These are phyloP conservation scores for Colletotrichum tabaci DNA, from an alignment of 2,329 filamentous ascomycete species.

Conservation along the genomic window DNA sequence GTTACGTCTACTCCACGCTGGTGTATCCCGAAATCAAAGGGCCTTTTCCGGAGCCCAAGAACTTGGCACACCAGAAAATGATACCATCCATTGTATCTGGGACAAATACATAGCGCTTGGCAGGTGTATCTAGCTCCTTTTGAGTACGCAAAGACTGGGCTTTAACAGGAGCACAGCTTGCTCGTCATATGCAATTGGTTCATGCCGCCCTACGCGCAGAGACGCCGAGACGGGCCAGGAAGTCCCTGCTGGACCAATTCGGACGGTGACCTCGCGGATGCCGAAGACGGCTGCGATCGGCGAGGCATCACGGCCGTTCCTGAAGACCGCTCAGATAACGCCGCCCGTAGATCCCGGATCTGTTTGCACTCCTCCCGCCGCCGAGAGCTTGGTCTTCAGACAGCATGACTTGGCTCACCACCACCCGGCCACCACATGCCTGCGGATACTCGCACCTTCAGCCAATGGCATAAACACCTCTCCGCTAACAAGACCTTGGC, in stretches of 20 bases:
- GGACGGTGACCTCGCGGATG: slow-evolving; percentile 19
- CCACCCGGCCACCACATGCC: slow-evolving; percentile 6
- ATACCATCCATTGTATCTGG: background rate
- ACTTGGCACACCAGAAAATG: background rate
- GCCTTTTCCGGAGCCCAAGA: background rate
- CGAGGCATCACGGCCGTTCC: slow-evolving; percentile 3
- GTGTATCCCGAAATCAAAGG: too few species aligned
- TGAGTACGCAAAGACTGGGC: background rate
- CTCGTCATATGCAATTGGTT: background rate
- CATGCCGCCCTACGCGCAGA: background rate
- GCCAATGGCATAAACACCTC: slow-evolving; percentile 3
- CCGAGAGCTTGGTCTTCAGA: slow-evolving; percentile 29
- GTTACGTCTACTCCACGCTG: too few species aligned
- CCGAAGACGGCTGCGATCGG: slow-evolving; percentile 35
- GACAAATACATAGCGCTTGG: background rate
- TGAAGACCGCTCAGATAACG: background rate
- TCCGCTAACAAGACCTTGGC: slow-evolving; percentile 37
- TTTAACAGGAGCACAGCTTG: background rate
- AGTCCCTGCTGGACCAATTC: slow-evolving; percentile 29
- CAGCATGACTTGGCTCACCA: slow-evolving; percentile 29
- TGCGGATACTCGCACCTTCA: background rate
- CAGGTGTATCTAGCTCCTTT: background rate
- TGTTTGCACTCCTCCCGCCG: slow-evolving; percentile 12
- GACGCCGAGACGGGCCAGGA: slow-evolving; percentile 29
- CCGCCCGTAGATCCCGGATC: background rate